These are phyloP conservation scores for Rubia tinctorum DNA, from an alignment of 305 asterid genomes.

Conservation along the genomic window DNA sequence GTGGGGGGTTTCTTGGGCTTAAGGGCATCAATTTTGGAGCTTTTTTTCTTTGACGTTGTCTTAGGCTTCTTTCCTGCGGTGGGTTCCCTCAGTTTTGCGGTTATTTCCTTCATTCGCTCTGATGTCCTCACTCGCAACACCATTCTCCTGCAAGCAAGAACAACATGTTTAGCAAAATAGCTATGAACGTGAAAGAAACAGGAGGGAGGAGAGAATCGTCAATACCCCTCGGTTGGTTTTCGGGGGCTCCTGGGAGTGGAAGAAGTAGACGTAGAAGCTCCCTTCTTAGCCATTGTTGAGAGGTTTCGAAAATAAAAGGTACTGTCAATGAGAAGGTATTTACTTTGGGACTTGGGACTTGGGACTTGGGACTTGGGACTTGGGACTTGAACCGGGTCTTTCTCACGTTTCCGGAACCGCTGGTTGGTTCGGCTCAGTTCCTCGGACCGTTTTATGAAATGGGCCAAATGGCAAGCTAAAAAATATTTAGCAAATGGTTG, in stretches of 20 bases:
- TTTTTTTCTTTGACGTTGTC: constrained; percentile 34
- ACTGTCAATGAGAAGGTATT: too few species aligned
- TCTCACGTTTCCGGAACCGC: too few species aligned
- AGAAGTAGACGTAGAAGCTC: constrained; percentile 38
- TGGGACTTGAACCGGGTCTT: not conserved
- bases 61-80: constrained; percentile 34
- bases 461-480: too few species aligned
- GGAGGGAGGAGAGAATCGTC: not conserved
- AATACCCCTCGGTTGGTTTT: constrained; percentile 37
- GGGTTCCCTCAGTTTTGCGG: constrained; percentile 13
- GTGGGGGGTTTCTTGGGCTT: constrained; percentile 98
- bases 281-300: constrained; percentile 42
- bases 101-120: constrained; percentile 31
- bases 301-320: not conserved
- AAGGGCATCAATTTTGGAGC: constrained; percentile 51
- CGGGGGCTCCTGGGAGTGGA: constrained; percentile 22
- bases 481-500: too few species aligned
- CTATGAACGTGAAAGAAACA: not conserved
- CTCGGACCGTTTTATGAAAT: too few species aligned
- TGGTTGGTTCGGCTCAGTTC: too few species aligned
- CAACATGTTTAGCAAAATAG: not conserved
- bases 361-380: too few species aligned
- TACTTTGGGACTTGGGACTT: not conserved
- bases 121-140: constrained; percentile 34
- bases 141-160: constrained; percentile 41